Conservation (phyloP, 257 asterid genomes). For the Gentiana macrophylla region DNA sequence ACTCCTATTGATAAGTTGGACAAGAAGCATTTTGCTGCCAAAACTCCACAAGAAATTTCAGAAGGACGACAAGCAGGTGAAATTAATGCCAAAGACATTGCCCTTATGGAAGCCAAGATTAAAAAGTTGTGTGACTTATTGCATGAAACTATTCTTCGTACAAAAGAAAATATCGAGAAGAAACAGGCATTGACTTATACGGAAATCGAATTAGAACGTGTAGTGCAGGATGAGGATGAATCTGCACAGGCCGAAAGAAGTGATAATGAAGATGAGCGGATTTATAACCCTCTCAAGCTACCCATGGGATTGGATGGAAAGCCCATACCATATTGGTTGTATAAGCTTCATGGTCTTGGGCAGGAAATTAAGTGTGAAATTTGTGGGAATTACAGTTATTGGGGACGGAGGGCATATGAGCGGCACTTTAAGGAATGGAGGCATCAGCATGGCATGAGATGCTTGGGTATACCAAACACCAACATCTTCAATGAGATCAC, state of each 20-base stretch:
- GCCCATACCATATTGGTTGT: conserved; percentile 98
- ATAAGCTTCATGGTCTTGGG: conserved; percentile 98
- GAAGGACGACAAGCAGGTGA: conserved; percentile 33
- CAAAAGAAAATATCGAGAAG: conserved; percentile 89
- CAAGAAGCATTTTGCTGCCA: conserved; percentile 57
- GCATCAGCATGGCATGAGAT: conserved; percentile 98
- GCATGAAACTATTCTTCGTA: conserved; percentile 67
- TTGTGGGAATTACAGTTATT: conserved; percentile 94
- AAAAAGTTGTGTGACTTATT: conserved; percentile 67
- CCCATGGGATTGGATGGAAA: conserved; percentile 99
- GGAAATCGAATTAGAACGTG: conserved; percentile 96
- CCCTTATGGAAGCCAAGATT: conserved; percentile 78
- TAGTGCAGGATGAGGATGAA: conserved; percentile 82
- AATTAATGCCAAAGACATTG: conserved; percentile 61
- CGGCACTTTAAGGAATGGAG: conserved; percentile 99
- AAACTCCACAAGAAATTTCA: conserved; percentile 38
- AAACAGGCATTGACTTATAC: conserved; percentile 96
- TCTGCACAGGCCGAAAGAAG: conserved; percentile 80
- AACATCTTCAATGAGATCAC: conserved; percentile 93
- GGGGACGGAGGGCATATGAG: conserved; percentile 99
- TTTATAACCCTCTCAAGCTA: conserved; percentile 90
- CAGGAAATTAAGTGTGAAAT: conserved; percentile 99
- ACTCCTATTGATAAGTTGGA: conserved; percentile 81
- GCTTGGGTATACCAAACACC: conserved; percentile 95
- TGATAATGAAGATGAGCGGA: conserved; percentile 95